A percentile compares a stretch with the other conserved stretches of the same genome.
phyloP scores from a whole-genome alignment of 805 yeast species.

The Metschnikowia lachancei region DNA sequence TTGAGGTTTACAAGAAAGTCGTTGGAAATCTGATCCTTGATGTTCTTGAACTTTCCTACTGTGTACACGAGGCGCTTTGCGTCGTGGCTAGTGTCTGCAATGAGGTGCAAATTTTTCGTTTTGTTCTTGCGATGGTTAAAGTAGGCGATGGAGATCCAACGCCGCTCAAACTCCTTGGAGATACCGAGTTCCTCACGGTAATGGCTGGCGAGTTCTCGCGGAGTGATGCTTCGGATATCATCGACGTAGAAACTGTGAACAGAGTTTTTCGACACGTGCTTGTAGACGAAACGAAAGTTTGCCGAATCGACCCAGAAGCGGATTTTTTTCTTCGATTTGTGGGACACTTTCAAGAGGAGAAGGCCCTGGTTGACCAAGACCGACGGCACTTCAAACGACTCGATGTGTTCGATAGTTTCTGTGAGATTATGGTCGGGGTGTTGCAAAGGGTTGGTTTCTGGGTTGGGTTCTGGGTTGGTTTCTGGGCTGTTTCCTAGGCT shows the following conservation, averaged over 20 bases:
- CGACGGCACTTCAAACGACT: conserved; percentile 25
- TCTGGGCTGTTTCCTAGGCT: neutral
- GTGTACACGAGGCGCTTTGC: conserved; percentile 53
- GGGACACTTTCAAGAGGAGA: conserved; percentile 65
- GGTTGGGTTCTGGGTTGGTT: neutral
- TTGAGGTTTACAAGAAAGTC: conserved; percentile 46
- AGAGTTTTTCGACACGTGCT: conserved; percentile 18
- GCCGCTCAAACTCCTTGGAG: conserved; percentile 56
- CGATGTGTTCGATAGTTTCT: conserved; percentile 12
- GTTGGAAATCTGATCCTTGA: conserved; percentile 57
- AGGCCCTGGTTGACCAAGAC: conserved; percentile 56
- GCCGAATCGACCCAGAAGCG: conserved; percentile 55
- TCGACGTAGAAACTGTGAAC: conserved; percentile 46
- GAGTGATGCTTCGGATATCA: conserved; percentile 58
- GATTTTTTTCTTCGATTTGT: conserved; percentile 61
- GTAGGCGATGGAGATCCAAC: conserved; percentile 84
- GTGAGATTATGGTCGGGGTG: neutral
- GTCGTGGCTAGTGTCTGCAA: conserved; percentile 64
- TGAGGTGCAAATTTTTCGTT: conserved; percentile 74
- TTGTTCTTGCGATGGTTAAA: conserved; percentile 56
- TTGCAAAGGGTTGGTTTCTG: neutral
- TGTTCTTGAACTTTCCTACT: conserved; percentile 59
- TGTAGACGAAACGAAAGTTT: conserved; percentile 55
- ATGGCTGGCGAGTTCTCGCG: conserved; percentile 71
- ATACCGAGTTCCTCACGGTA: conserved; percentile 84